Evolutionary conservation across 176 grass and related monocot genomes (phyloP).

Genomic region (Aegilops umbellulata): DNA sequence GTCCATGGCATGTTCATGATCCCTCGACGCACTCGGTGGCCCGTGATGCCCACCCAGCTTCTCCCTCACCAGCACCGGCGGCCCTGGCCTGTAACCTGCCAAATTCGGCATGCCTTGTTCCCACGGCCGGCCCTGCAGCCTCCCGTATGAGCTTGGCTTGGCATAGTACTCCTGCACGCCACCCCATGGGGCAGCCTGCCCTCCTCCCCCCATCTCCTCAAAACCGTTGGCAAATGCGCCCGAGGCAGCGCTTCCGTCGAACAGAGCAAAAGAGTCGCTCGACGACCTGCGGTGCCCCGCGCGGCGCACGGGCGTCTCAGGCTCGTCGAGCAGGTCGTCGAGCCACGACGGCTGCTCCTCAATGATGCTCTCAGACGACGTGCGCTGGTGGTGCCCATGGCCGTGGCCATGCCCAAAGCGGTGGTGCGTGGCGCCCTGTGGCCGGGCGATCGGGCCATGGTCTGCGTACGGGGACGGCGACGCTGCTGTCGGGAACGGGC

Average conservation of each 20-base stretch:
- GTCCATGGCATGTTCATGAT: slow-evolving; percentile 50
- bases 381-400: slow-evolving; percentile 61
- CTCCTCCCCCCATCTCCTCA: slow-evolving; percentile 42
- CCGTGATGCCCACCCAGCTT: slow-evolving; percentile 46
- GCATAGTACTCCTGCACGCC: slow-evolving; percentile 51
- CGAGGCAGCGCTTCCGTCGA: slow-evolving; percentile 31
- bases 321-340: slow-evolving; percentile 88
- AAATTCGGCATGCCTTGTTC: slow-evolving; percentile 42
- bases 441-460: slow-evolving; percentile 50
- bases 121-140: slow-evolving; percentile 49
- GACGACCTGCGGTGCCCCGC: slow-evolving; percentile 80
- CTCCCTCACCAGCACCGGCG: slow-evolving; percentile 40
- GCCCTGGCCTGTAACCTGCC: slow-evolving; percentile 31
- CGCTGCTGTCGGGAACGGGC: slow-evolving; percentile 58
- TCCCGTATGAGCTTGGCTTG: slow-evolving; percentile 42
- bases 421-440: slow-evolving; percentile 41
- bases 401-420: slow-evolving; percentile 33
- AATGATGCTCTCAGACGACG: slow-evolving; percentile 88
- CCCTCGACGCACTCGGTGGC: slow-evolving; percentile 7
- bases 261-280: slow-evolving; percentile 81
- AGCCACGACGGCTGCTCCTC: slow-evolving; percentile 97
- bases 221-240: slow-evolving; percentile 35
- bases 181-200: slow-evolving; percentile 31
- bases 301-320: slow-evolving; percentile 52
- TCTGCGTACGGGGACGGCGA: slow-evolving; percentile 41